Evolutionary conservation across 2,329 filamentous ascomycete species (phyloP).

Genomic region (Aureobasidium sp.): DNA sequence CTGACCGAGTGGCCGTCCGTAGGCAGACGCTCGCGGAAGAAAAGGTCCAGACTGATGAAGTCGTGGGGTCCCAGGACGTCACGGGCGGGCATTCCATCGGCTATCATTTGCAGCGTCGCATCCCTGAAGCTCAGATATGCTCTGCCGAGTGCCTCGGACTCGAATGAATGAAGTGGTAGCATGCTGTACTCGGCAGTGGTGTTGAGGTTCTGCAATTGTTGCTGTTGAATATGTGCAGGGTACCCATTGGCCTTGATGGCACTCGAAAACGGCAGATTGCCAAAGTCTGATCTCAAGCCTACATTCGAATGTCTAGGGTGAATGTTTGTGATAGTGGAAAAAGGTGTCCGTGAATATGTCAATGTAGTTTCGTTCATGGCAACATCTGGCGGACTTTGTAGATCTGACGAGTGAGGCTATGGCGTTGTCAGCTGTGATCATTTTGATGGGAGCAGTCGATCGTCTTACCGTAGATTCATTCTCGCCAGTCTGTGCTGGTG

Average conservation of each 20-base stretch:
- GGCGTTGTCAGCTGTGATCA: background rate
- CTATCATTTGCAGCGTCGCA: constrained; percentile 6
- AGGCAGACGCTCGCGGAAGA: background rate
- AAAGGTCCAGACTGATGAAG: constrained; percentile 1
- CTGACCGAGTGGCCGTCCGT: background rate
- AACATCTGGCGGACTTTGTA: background rate
- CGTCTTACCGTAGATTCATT: background rate
- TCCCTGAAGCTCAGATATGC: constrained; percentile 9
- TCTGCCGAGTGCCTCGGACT: background rate
- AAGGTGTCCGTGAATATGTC: background rate
- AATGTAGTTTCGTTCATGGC: background rate
- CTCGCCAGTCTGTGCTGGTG: background rate
- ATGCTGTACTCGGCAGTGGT: background rate
- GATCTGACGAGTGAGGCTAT: background rate
- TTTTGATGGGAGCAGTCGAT: background rate
- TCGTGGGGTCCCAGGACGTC: background rate
- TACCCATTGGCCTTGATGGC: constrained; percentile 11
- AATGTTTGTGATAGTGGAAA: background rate
- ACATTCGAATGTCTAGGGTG: background rate
- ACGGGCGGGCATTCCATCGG: background rate
- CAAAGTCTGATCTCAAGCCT: background rate
- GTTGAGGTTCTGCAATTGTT: constrained; percentile 6
- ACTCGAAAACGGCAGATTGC: constrained; percentile 12
- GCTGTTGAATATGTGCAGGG: constrained; percentile 1
- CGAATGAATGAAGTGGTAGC: constrained; percentile 2